Conservation (phyloP, 31 red algal species). For the Bonnemaisonia californica region DNA sequence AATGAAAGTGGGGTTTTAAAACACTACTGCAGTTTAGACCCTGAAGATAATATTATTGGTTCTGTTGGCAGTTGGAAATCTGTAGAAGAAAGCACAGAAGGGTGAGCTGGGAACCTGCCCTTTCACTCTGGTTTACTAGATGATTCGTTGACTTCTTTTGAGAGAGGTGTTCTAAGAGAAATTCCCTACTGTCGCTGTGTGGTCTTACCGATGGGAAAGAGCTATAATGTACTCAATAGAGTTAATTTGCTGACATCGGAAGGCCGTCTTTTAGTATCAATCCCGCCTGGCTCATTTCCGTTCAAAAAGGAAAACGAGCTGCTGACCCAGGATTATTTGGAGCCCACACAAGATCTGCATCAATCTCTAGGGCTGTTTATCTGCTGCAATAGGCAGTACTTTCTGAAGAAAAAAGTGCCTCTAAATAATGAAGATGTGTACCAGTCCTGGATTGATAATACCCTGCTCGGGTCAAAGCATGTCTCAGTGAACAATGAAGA, state of each 20-base stretch:
- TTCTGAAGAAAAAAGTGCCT: no score
- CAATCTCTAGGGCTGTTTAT: no score
- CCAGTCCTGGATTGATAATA: no score
- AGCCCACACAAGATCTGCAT: no score
- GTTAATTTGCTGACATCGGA: neutral
- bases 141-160: neutral
- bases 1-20: slow-evolving; percentile 35
- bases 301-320: no score
- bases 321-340: no score
- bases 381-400: no score
- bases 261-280: neutral
- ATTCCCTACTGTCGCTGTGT: slow-evolving; percentile 39
- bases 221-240: neutral
- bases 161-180: neutral
- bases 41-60: slow-evolving; percentile 1
- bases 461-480: no score
- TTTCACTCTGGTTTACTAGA: neutral
- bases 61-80: slow-evolving; percentile 16
- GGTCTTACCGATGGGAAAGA: slow-evolving; percentile 14
- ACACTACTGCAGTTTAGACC: slow-evolving; percentile 6
- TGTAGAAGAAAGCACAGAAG: slow-evolving; percentile 3
- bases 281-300: neutral
- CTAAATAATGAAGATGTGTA: no score
- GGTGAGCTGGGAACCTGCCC: slow-evolving; percentile 29
- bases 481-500: no score